Conservation (phyloP, 23 red algal species). For the Chondrus crispus region DNA sequence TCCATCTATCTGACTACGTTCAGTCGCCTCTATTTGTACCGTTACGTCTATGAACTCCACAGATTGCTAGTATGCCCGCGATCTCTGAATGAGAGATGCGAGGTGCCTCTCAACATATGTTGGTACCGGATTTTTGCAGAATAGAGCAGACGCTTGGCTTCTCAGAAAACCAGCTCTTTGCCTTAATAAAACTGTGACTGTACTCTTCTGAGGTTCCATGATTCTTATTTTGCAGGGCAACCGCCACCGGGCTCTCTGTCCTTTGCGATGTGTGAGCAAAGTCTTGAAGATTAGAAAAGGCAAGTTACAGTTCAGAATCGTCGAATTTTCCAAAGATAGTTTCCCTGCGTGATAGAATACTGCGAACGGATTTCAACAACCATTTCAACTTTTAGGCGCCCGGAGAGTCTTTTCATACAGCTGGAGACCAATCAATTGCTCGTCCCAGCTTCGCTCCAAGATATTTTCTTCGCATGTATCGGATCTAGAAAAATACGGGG, state of each 20-base stretch:
- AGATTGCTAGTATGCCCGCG: not conserved
- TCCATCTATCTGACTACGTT: not conserved
- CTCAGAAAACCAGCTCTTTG: not conserved
- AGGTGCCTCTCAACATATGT: not conserved
- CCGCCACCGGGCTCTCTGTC: not conserved
- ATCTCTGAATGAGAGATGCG: not conserved
- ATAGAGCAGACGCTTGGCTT: not conserved
- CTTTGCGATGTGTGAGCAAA: not conserved
- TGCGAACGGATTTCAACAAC: not conserved
- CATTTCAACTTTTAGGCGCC: not conserved
- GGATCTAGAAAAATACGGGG: not conserved
- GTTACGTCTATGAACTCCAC: not conserved
- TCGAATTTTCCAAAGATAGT: not conserved
- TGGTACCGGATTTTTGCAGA: not conserved
- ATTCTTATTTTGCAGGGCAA: not conserved
- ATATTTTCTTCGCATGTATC: not conserved
- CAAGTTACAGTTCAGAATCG: not conserved
- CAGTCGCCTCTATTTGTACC: not conserved
- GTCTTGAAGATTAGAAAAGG: not conserved
- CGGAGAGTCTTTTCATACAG: not conserved
- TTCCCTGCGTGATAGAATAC: not conserved
- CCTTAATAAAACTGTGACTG: not conserved
- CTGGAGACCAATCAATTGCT: not conserved
- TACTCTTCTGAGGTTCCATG: not conserved
- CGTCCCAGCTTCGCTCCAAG: not conserved